These are phyloP conservation scores for Lachnellula subtilissima DNA, from an alignment of 2,329 filamentous ascomycete species.

Conservation along the genomic window DNA sequence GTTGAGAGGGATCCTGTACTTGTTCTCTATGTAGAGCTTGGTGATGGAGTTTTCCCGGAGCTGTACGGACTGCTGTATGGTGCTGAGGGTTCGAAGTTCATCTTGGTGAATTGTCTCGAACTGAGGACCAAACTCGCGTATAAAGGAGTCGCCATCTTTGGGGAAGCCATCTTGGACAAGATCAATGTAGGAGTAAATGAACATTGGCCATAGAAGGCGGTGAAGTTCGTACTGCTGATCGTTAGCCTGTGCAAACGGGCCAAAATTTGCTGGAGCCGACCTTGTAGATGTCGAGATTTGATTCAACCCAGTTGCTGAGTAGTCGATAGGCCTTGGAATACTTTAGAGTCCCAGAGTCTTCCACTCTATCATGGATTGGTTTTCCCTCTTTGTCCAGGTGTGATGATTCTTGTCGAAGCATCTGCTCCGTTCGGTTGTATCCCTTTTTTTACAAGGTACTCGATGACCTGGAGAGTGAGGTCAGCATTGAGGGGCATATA, in stretches of 20 bases:
- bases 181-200: conserved; percentile 87
- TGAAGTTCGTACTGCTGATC: conserved; percentile 68
- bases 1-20: conserved; percentile 87
- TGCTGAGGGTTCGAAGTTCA: conserved; percentile 70
- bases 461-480: conserved; percentile 60
- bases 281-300: conserved; percentile 91
- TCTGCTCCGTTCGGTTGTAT: conserved; percentile 86
- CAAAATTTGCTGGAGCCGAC: conserved; percentile 39
- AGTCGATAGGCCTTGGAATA: conserved; percentile 72
- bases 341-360: conserved; percentile 69
- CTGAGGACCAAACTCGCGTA: conserved; percentile 58
- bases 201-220: conserved; percentile 87
- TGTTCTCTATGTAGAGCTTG: conserved; percentile 77
- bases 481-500: neutral
- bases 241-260: neutral
- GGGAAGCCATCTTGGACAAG: conserved; percentile 68
- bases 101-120: conserved; percentile 78
- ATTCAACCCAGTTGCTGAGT: conserved; percentile 79
- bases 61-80: conserved; percentile 72
- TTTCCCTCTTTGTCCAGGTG: conserved; percentile 77
- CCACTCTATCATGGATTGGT: conserved; percentile 60
- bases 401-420: conserved; percentile 85
- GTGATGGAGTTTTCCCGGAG: conserved; percentile 71
- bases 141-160: conserved; percentile 69
- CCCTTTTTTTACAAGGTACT: conserved; percentile 93